Conservation (phyloP, 208 protist species). For the Endotrypanum monterogeii region DNA sequence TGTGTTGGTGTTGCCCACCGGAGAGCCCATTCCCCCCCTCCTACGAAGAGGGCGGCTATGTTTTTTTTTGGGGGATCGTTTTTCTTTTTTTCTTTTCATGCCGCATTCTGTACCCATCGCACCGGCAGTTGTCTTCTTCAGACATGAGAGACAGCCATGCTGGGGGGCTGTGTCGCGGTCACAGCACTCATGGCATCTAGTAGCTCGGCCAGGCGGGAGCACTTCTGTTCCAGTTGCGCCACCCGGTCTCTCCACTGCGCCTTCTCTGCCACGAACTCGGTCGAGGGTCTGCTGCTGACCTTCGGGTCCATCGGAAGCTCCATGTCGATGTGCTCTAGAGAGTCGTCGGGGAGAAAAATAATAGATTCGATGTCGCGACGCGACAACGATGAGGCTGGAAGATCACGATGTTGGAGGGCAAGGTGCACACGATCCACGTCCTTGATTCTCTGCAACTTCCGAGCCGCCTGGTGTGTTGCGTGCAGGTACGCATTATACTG, state of each 20-base stretch:
- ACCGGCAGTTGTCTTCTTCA: not conserved
- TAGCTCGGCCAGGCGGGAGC: constrained; percentile 34
- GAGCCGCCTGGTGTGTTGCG: constrained; percentile 36
- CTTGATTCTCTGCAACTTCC: constrained; percentile 55
- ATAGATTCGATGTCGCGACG: constrained; percentile 58
- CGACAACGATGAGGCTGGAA: constrained; percentile 48
- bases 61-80: not conserved
- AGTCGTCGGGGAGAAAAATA: constrained; percentile 32
- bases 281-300: not conserved
- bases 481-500: constrained; percentile 49
- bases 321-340: constrained; percentile 21
- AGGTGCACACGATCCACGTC: constrained; percentile 63
- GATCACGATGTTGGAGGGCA: constrained; percentile 43
- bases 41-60: not conserved
- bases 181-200: constrained; percentile 46
- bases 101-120: not conserved
- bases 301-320: constrained; percentile 1
- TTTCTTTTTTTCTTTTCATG: not conserved
- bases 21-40: not conserved
- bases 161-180: constrained; percentile 50
- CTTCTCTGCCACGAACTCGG: constrained; percentile 16
- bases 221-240: constrained; percentile 39
- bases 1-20: no score
- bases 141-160: constrained; percentile 44
- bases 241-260: constrained; percentile 32